Evolutionary conservation across 805 yeast genomes (phyloP).

Genomic region (Lipomyces yamanashiensis): DNA sequence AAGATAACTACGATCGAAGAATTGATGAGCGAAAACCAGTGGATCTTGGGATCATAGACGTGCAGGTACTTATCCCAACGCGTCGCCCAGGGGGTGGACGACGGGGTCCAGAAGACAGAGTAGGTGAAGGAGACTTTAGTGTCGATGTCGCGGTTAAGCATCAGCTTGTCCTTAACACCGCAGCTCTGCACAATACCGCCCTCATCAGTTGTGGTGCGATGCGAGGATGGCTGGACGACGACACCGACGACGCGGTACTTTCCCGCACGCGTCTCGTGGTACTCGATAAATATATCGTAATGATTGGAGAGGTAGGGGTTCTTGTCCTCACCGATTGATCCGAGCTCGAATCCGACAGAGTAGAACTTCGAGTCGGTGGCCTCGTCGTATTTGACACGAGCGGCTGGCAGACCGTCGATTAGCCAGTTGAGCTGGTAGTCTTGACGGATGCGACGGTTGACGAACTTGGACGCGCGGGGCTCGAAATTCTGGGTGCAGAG

Average conservation of each 20-base stretch:
- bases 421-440: constrained; percentile 92
- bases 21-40: constrained; percentile 92
- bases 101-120: constrained; percentile 71
- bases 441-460: constrained; percentile 76
- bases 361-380: constrained; percentile 67
- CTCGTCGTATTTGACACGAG: constrained; percentile 57
- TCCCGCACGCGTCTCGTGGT: constrained; percentile 71
- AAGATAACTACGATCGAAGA: constrained; percentile 80
- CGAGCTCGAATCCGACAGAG: constrained; percentile 82
- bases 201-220: constrained; percentile 49
- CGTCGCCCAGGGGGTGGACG: constrained; percentile 90
- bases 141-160: constrained; percentile 51
- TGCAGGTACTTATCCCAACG: constrained; percentile 98
- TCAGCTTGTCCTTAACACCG: constrained; percentile 37
- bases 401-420: constrained; percentile 93
- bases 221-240: constrained; percentile 71
- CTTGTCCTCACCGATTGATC: constrained; percentile 61
- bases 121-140: constrained; percentile 79
- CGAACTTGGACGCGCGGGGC: constrained; percentile 70
- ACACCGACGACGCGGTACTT: constrained; percentile 90
- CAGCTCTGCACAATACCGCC: constrained; percentile 40
- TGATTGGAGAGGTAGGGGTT: constrained; percentile 78
- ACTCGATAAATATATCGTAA: constrained; percentile 76
- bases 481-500: constrained; percentile 68
- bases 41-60: constrained; percentile 88